These are phyloP conservation scores for Usnea hakonensis DNA, from an alignment of 495 filamentous ascomycete genomes.

Conservation along the genomic window DNA sequence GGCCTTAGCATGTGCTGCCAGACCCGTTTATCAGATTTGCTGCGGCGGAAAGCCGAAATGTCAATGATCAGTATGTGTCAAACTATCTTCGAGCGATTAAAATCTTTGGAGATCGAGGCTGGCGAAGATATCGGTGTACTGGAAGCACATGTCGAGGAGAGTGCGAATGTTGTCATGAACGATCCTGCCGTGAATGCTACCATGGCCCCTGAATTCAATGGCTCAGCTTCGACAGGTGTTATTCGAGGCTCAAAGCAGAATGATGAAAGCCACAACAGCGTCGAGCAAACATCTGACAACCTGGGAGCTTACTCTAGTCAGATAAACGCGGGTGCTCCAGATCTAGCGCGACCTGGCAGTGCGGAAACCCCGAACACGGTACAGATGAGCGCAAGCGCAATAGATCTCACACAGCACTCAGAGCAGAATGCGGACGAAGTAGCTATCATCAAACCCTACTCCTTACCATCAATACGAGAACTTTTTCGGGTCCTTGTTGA, in stretches of 20 bases:
- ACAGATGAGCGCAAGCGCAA: slow-evolving; percentile 15
- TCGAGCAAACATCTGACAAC: not conserved
- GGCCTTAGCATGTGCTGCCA: slow-evolving; percentile 97
- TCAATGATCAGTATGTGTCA: slow-evolving; percentile 99
- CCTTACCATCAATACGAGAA: slow-evolving; percentile 85
- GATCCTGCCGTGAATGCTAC: slow-evolving; percentile 78
- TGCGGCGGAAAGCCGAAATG: slow-evolving; percentile 87
- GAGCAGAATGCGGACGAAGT: slow-evolving; percentile 31
- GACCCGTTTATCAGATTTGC: slow-evolving; percentile 78
- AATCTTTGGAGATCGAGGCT: slow-evolving; percentile 69
- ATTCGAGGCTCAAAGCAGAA: slow-evolving; percentile 1
- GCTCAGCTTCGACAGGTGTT: slow-evolving; percentile 8
- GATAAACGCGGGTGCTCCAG: not conserved
- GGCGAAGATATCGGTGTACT: slow-evolving; percentile 51
- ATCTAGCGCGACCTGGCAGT: not conserved
- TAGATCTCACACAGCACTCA: slow-evolving; percentile 18
- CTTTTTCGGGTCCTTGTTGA: slow-evolving; percentile 93
- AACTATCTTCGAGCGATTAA: slow-evolving; percentile 87
- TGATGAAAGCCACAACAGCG: not conserved
- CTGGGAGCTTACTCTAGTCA: not conserved
- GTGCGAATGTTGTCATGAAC: slow-evolving; percentile 67
- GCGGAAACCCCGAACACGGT: not conserved
- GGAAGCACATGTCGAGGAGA: slow-evolving; percentile 49
- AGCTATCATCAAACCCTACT: slow-evolving; percentile 67
- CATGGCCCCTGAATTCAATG: slow-evolving; percentile 21